Evolutionary conservation across 768 basidiomycete species (phyloP).

Genomic region (Mycena maculata): DNA sequence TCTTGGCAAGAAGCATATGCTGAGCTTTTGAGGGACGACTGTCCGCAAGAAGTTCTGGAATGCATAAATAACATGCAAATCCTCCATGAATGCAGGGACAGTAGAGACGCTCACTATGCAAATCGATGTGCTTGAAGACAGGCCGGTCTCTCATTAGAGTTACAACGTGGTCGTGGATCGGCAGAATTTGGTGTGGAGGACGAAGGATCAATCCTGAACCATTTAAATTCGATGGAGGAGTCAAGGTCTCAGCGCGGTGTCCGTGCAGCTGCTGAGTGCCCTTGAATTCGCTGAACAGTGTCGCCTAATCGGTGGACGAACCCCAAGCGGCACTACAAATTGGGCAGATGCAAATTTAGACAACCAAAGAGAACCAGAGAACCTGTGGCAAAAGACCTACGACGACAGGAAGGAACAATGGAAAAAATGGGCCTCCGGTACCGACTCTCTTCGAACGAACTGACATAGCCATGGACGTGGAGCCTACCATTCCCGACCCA

Average conservation of each 20-base stretch:
- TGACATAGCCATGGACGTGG: no score
- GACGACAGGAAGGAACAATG: neutral
- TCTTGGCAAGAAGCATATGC: neutral
- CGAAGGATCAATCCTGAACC: neutral
- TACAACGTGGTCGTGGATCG: neutral
- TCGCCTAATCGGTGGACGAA: neutral
- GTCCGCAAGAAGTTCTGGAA: neutral
- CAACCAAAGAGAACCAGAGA: neutral
- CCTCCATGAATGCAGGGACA: conserved; percentile 1
- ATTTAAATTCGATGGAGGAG: neutral
- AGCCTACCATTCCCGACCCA: no score
- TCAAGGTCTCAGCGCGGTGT: neutral
- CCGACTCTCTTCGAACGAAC: no score
- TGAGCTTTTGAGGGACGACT: neutral
- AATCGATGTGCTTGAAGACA: neutral
- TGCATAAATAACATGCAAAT: neutral
- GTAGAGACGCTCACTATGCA: neutral
- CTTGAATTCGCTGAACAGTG: neutral
- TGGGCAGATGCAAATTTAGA: neutral
- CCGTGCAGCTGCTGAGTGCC: neutral
- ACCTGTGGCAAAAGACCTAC: neutral
- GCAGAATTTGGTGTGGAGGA: neutral
- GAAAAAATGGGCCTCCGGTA: neutral
- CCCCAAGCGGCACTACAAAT: neutral
- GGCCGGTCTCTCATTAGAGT: neutral